Percentiles rank a stretch among this genome's conserved stretches.
Evolutionary conservation across 345 rosid species (phyloP).

Genomic region (Salix suchowensis): DNA sequence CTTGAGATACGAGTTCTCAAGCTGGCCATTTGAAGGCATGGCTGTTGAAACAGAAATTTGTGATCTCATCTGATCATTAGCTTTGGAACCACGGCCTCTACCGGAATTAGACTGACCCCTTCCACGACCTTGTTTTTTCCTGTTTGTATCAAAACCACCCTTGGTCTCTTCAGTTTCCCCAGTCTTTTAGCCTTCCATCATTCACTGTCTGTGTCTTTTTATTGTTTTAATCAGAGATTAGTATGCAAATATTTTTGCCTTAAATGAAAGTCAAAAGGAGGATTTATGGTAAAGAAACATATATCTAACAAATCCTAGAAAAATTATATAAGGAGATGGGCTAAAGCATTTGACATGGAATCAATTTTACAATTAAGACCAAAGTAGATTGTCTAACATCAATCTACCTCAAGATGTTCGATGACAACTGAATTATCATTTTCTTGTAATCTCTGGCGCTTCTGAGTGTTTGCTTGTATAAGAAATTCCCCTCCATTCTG

Average conservation of each 20-base stretch:
- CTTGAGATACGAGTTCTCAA: conserved; percentile 59
- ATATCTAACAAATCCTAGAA: not conserved
- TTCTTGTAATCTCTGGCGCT: conserved; percentile 69
- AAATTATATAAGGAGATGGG: not conserved
- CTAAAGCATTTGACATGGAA: not conserved
- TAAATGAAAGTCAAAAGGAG: not conserved
- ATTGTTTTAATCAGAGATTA: conserved; percentile 14
- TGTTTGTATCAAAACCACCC: conserved; percentile 47
- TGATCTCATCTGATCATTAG: conserved; percentile 52
- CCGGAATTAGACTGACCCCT: conserved; percentile 61
- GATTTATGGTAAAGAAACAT: not conserved
- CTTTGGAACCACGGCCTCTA: conserved; percentile 86
- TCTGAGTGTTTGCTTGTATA: conserved; percentile 84
- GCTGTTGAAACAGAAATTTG: conserved; percentile 45
- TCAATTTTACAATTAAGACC: conserved; percentile 1
- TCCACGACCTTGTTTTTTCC: conserved; percentile 82
- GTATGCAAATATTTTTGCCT: not conserved
- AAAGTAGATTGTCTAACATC: not conserved
- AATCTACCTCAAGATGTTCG: conserved; percentile 61
- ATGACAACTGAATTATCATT: conserved; percentile 41
- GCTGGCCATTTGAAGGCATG: conserved; percentile 55
- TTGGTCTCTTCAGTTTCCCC: conserved; percentile 50
- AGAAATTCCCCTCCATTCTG: conserved; percentile 84
- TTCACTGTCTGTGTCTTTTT: conserved; percentile 35
- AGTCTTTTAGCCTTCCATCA: conserved; percentile 66